Percentiles rank a stretch among this genome's conserved stretches.
Evolutionary conservation across 1,139 yeast species (phyloP).

Genomic region (Komagataea norvegica): DNA sequence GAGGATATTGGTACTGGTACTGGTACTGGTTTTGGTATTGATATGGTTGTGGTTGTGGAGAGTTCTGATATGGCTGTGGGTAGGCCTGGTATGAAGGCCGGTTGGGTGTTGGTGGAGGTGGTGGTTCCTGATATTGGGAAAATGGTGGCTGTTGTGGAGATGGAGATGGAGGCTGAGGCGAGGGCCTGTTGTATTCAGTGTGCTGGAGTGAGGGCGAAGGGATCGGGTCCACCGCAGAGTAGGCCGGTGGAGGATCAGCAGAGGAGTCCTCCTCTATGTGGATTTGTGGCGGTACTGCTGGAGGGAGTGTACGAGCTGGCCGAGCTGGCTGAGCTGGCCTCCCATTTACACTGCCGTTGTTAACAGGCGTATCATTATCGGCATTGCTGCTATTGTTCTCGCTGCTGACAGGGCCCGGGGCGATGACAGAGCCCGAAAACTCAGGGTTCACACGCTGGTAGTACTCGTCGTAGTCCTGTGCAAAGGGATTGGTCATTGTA

Average conservation of each 20-base stretch:
- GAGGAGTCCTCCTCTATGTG: not conserved
- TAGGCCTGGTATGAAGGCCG: not conserved
- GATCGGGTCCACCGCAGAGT: constrained; percentile 17
- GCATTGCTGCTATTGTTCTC: too few relatives aligned
- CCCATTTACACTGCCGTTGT: not conserved
- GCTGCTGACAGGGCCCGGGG: not conserved
- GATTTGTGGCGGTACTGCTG: too few relatives aligned
- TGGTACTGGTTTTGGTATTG: not conserved
- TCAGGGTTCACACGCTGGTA: constrained; percentile 2
- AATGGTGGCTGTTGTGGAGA: too few relatives aligned
- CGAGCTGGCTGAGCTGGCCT: constrained; percentile 2
- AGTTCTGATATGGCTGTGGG: not conserved
- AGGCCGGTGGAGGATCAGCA: constrained; percentile 18
- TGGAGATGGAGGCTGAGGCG: not conserved
- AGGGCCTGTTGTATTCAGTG: not conserved
- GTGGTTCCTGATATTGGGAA: not conserved
- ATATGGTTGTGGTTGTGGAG: not conserved
- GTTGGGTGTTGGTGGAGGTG: not conserved
- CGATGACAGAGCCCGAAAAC: not conserved
- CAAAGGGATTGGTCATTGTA: constrained; percentile 11
- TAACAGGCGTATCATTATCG: not conserved
- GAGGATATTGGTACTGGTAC: not conserved
- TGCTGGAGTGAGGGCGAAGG: constrained; percentile 7
- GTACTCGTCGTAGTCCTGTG: constrained; percentile 9
- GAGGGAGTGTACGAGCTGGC: not conserved